Evolutionary conservation across 2,329 filamentous ascomycete species (phyloP).

Genomic region (Claviceps monticola): DNA sequence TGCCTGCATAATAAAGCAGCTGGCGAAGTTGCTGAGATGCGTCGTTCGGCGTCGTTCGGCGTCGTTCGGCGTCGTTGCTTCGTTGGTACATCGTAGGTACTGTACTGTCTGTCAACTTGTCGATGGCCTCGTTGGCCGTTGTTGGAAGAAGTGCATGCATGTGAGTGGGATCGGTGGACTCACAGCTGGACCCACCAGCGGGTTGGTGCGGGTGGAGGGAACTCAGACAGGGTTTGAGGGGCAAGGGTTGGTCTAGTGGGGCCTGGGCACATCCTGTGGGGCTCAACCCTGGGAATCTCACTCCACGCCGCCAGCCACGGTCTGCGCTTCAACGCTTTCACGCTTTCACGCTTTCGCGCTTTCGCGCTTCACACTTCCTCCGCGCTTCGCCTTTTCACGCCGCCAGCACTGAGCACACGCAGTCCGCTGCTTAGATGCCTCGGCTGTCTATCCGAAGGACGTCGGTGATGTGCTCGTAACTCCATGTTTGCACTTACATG

Average conservation of each 20-base stretch:
- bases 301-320: not conserved
- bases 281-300: not conserved
- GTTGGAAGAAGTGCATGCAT: not conserved
- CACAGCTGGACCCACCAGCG: not conserved
- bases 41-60: not conserved
- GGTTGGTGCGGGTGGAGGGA: too few relatives aligned
- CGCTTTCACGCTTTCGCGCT: too few relatives aligned
- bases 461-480: too few relatives aligned
- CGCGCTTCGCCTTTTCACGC: not conserved
- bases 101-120: too few relatives aligned
- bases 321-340: not conserved
- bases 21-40: constrained; percentile 4
- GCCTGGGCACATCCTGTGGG: not conserved
- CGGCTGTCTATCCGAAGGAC: not conserved
- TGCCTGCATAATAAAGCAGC: constrained; percentile 1
- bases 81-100: too few relatives aligned
- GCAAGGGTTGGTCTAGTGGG: not conserved
- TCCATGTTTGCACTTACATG: too few relatives aligned
- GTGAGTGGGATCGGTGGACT: not conserved
- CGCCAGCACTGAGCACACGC: not conserved
- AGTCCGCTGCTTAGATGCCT: not conserved
- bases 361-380: not conserved
- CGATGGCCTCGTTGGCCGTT: too few relatives aligned
- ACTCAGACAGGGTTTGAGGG: not conserved
- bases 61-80: not conserved